A percentile compares a stretch with the other conserved stretches of the same genome.
Conservation (phyloP, 2,329 filamentous ascomycete species). For the Annulohypoxylon truncatum region DNA sequence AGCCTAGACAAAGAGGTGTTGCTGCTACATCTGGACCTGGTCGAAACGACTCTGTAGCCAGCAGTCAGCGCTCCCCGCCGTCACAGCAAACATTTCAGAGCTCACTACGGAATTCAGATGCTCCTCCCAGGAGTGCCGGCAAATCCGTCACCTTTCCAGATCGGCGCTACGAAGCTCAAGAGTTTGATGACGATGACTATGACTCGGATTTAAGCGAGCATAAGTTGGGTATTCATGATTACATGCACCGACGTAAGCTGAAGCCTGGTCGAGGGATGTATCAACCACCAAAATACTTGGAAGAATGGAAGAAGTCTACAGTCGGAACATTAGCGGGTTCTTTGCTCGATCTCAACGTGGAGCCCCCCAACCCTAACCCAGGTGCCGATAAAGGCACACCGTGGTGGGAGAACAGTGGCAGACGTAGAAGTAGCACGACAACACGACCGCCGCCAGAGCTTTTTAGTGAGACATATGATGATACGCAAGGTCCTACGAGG, state of each 20-base stretch:
- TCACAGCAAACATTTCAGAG: conserved; percentile 28
- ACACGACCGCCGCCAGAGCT: conserved; percentile 67
- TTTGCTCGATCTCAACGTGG: conserved; percentile 69
- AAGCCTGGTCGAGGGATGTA: conserved; percentile 67
- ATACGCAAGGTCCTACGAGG: conserved; percentile 70
- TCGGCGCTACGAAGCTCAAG: conserved; percentile 37
- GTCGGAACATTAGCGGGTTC: conserved; percentile 69
- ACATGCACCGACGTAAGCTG: conserved; percentile 49
- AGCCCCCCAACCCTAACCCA: conserved; percentile 42
- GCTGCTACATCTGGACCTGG: conserved; percentile 42
- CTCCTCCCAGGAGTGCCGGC: conserved; percentile 29
- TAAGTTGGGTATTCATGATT: conserved; percentile 44
- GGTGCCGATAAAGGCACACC: conserved; percentile 65
- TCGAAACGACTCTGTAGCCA: conserved; percentile 41
- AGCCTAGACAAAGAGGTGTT: conserved; percentile 40
- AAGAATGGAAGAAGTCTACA: conserved; percentile 79
- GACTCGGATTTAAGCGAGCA: conserved; percentile 43
- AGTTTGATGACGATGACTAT: conserved; percentile 37
- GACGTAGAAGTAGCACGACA: conserved; percentile 59
- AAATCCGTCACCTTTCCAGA: conserved; percentile 51
- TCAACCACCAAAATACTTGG: conserved; percentile 68
- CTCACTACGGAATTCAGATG: conserved; percentile 31
- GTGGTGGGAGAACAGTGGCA: conserved; percentile 80
- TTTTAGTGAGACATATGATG: conserved; percentile 76
- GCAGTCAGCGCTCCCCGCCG: conserved; percentile 31